These are phyloP conservation scores for Scenedesmus sp. DNA, from an alignment of 163 green algal species.

Conservation along the genomic window DNA sequence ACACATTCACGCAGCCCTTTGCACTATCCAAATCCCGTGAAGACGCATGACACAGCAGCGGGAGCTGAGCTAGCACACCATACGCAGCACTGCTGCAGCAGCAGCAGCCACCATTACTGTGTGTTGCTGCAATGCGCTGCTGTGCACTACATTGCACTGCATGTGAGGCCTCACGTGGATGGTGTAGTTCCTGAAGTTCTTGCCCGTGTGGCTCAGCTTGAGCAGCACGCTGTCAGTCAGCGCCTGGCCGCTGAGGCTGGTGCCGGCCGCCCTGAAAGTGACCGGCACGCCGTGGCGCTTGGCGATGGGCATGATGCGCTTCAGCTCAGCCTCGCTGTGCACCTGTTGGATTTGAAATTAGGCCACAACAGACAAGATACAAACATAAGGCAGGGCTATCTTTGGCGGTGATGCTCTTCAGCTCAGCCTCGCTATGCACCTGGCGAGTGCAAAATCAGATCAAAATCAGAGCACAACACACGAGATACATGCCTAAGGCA, in stretches of 20 bases:
- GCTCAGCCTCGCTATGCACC: slow-evolving; percentile 90
- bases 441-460: slow-evolving; percentile 35
- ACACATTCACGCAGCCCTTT: too few relatives aligned
- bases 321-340: slow-evolving; percentile 91
- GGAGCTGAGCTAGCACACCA: not conserved
- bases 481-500: not conserved
- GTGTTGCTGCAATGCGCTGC: not conserved
- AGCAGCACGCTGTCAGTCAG: slow-evolving; percentile 96
- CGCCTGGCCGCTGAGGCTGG: slow-evolving; percentile 94
- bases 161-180: slow-evolving; percentile 79
- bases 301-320: slow-evolving; percentile 89
- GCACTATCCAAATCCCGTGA: too few relatives aligned
- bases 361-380: not conserved
- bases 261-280: slow-evolving; percentile 96
- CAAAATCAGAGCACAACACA: too few relatives aligned
- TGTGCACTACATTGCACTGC: not conserved
- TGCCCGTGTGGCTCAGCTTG: slow-evolving; percentile 97
- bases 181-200: slow-evolving; percentile 95
- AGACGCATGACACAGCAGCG: too few relatives aligned
- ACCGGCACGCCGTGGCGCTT: slow-evolving; percentile 89
- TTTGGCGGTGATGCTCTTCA: slow-evolving; percentile 84
- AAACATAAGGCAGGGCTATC: not conserved
- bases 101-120: not conserved
- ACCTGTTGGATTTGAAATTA: slow-evolving; percentile 59
- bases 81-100: not conserved